Evolutionary conservation across 805 yeast genomes (phyloP), one percentile per base, ranked within the genome.

Genomic region (Yarrowia divulgata): DNA sequence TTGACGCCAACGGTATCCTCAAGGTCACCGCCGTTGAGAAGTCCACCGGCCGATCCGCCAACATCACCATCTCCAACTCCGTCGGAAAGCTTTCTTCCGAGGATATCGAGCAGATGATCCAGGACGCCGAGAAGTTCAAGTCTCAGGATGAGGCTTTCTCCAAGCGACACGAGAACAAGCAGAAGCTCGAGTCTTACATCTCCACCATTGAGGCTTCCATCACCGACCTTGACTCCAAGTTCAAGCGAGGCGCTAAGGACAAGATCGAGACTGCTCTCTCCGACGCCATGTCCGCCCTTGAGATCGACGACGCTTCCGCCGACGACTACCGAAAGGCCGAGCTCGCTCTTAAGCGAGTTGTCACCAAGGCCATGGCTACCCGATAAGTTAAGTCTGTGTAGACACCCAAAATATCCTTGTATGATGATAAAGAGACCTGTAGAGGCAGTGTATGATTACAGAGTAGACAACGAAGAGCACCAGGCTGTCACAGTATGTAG

Each of bases 241-340:
- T 94, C 84, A 94, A 95, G 97, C 90, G 92, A 85, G 91, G 93
- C 81, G 90, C 97, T 77, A 92, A 92, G 90, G 94, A 92, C 87
- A 92, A 90, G 90, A 91, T 94, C 81, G 98, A 94, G 88, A 83
- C 93, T 81, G 97, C 98, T 85, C 88, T 94, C 80, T 91, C 98
- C 77, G 98, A 94, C 79, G 98, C 98, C 83, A 84, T 94, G 85
- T 96, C 97, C 79, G 93, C 98, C 82, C 90, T 94, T 81, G 97
- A 93, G 86, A 85, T 95, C 75, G 97, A 94, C 87, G 98, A 95
- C 77, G 87, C 97, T 72, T 80, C 96, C 78, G 94, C 97, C 82
- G 99, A 95, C 81, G 98, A 93, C 84, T 88, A 85, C 87, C 91
- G 98, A 90, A 95, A 92, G 90, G 98, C 99, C 81, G 98, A 95